Base-by-base conservation (phyloP, 106 monocot genomes). In the Amphibolis antarctica region DNA sequence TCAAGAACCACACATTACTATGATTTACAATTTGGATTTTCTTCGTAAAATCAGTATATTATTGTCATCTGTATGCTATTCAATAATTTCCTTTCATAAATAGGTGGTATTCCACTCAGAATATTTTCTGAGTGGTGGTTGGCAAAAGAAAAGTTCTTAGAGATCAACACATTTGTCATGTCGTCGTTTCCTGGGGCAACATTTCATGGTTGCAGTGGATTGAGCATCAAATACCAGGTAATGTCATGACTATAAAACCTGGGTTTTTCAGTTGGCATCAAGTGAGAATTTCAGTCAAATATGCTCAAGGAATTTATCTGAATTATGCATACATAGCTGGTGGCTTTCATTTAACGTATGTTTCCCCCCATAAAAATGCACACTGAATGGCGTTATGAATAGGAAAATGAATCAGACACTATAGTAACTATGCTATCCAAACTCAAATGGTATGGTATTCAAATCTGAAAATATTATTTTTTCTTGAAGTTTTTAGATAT, bases 71-170 rank as follows among this genome's bases (percentile, higher is more conserved):
- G 0, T 9, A n/a, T 49, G 48, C 11, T 12, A 49, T 36, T 36
- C 36, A 36, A 49, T 49, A 17, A 49, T 49, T 49, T n/a, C 13
- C 15, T 49, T 49, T 49, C n/a, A n/a, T 49, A 49, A 49, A 12
- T 24, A 88, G 88, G 92, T 65, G 82, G 80, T 48, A 83, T 92
- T 69, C 84, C 92, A n/a, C 64, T 92, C 59, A 88, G 80, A 77
- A 82, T 92, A 80, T 92, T 92, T 76, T 81, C 76, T 50, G 92
- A 92, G 66, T 88, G 92, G 92, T 92, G 84, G 84, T 63, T 88
- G 57, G 82, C 81, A 23, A 88, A 82, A 69, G 77, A 88, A 42
- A 88, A 82, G 54, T 82, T 92, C 47, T 75, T 54, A n/a, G 27
- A 28, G 31, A 92, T 88, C 71, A 79, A 92, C 67, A 72, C 69